These are phyloP conservation scores for Phytophthora europaea DNA, from an alignment of 352 stramenopile genomes.

Conservation along the genomic window DNA sequence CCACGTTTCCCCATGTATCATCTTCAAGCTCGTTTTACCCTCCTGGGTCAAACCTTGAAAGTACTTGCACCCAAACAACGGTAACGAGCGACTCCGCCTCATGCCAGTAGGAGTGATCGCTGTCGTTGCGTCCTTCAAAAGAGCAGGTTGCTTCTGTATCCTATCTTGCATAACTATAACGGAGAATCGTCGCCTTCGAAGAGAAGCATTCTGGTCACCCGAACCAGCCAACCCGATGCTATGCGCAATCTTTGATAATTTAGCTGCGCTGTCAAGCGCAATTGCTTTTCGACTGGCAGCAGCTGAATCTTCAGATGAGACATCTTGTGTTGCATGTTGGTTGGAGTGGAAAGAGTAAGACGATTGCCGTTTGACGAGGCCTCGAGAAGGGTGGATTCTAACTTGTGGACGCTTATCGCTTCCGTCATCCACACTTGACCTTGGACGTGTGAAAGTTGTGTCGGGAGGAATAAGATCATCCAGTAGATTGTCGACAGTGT, in stretches of 20 bases:
- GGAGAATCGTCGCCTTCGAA: constrained; percentile 17
- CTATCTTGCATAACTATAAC: neutral
- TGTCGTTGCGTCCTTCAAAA: neutral
- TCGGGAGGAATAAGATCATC: constrained; percentile 44
- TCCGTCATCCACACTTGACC: neutral
- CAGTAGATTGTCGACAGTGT: constrained; percentile 46
- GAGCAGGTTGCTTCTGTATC: neutral
- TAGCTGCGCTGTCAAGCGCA: constrained; percentile 11
- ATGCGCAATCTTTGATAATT: constrained; percentile 23
- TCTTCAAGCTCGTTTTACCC: constrained; percentile 9
- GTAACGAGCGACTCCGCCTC: constrained; percentile 55
- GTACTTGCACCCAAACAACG: constrained; percentile 53
- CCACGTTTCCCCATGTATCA: constrained; percentile 3
- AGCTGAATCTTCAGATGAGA: neutral
- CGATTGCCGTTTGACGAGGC: constrained; percentile 2
- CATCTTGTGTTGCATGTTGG: neutral
- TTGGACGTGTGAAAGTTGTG: constrained; percentile 2
- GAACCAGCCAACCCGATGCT: constrained; percentile 16
- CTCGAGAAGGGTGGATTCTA: constrained; percentile 16
- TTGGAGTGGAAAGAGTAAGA: constrained; percentile 13
- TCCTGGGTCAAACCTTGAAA: constrained; percentile 38
- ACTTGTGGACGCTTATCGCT: constrained; percentile 15
- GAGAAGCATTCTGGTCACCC: neutral
- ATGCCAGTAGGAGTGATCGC: constrained; percentile 22
- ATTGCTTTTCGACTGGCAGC: neutral